Evolutionary conservation across 176 grass and related monocot species (phyloP), one percentile per base, ranked within the genome.

Genomic region (Carex parvula): DNA sequence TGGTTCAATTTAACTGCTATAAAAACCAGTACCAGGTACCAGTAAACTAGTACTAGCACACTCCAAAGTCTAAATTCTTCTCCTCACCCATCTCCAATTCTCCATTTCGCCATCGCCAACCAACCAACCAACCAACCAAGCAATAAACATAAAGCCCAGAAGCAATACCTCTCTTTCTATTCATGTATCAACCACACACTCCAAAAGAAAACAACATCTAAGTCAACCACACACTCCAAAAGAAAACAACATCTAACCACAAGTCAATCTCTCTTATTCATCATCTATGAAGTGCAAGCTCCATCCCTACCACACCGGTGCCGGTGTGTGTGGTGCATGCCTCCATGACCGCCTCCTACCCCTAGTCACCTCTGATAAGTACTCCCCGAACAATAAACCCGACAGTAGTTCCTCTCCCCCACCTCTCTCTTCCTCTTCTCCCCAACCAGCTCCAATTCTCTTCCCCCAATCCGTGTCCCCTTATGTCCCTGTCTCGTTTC

Each of bases 251-350:
- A n/a, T n/a, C n/a, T n/a, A n/a, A n/a, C n/a, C n/a, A 74, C n/a
- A 14, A 48, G 70, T 74, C 20, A 46, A 39, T 39, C 21, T 53
- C n/a, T 74, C 9, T 74, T 53, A 52, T 52, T 52, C 70, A 74
- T 75, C n/a, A 14, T 74, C 70, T 53, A 94, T 97, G 94, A 92
- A 84, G 88, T 94, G 94, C 88, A 92, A 92, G 88, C 84, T 87
- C 73, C 94, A 97, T 68, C 90, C 87, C 26, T 80, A 90, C 86
- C 90, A 88, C 18, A 90, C 85, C 72, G 87, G 84, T 46, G 85
- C 84, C 12, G 92, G 94, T 80, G 92, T 97, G 35, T 97, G 94
- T 84, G 94, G 88, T 7, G 70, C 88, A 77, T 94, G 94, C 88
- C 92, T 97, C 80, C 90, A 85, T 16, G 87, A 90, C 39, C 92